phyloP scores from a whole-genome alignment of 1,139 yeast genomes.

The Geotrichum cucujoidarum region DNA sequence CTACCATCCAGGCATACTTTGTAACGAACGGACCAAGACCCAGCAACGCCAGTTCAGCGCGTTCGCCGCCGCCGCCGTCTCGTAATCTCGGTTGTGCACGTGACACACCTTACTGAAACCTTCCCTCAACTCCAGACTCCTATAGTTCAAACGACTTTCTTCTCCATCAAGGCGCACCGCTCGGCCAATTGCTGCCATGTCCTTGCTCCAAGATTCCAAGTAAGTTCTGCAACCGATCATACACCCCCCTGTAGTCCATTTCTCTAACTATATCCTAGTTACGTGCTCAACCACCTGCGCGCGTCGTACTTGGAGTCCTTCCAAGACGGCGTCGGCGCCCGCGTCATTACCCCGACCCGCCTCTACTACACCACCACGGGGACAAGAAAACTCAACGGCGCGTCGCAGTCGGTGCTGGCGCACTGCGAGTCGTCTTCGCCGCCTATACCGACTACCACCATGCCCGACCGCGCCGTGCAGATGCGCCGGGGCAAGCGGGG shows the following conservation, averaged over 20 bases:
- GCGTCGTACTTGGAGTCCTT: constrained; percentile 34
- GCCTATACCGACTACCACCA: constrained; percentile 18
- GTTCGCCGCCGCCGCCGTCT: too few relatives aligned
- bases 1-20: too few relatives aligned
- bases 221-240: constrained; percentile 17
- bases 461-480: neutral
- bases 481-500: constrained; percentile 2
- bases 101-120: too few relatives aligned
- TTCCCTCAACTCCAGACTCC: too few relatives aligned
- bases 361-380: constrained; percentile 31
- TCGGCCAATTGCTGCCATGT: constrained; percentile 24
- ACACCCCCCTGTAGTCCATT: neutral
- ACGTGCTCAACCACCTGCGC: constrained; percentile 34
- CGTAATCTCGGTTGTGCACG: too few relatives aligned
- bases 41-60: too few relatives aligned
- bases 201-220: constrained; percentile 32
- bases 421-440: constrained; percentile 19
- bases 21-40: too few relatives aligned
- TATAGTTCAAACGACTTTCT: too few relatives aligned
- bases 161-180: too few relatives aligned
- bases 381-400: constrained; percentile 20
- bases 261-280: constrained; percentile 21
- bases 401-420: constrained; percentile 14
- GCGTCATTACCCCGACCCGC: constrained; percentile 32
- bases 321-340: constrained; percentile 34